Percentiles rank a stretch among this genome's conserved stretches.
Conservation (phyloP, 306 rosid species). For the Fagus sylvatica region DNA sequence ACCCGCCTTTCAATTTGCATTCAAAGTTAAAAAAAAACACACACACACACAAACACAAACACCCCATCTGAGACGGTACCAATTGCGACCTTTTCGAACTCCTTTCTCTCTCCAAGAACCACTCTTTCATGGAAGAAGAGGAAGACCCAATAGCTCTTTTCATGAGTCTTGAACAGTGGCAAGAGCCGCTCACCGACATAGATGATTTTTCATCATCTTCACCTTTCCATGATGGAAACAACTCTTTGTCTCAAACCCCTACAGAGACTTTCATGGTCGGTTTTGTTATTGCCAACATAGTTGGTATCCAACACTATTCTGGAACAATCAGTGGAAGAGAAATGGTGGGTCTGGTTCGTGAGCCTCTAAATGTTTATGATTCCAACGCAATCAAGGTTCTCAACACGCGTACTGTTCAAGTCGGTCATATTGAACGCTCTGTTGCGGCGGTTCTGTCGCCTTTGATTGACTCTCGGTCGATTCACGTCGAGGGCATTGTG, state of each 20-base stretch:
- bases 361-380: constrained; percentile 63
- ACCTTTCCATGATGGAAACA: constrained; percentile 1
- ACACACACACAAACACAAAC: background rate
- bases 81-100: background rate
- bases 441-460: constrained; percentile 62
- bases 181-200: constrained; percentile 1
- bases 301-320: constrained; percentile 52
- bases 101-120: background rate
- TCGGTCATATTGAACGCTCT: constrained; percentile 60
- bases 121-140: constrained; percentile 21
- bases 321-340: constrained; percentile 63
- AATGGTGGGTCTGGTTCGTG: constrained; percentile 68
- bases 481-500: constrained; percentile 60
- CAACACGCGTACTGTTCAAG: constrained; percentile 48
- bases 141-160: constrained; percentile 17
- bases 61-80: background rate
- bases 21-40: background rate
- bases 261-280: constrained; percentile 52
- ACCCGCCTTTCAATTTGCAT: background rate
- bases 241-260: constrained; percentile 7
- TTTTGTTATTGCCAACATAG: constrained; percentile 61
- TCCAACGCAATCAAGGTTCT: constrained; percentile 66
- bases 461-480: constrained; percentile 42
- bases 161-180: constrained; percentile 22
- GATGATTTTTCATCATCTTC: constrained; percentile 3